Evolutionary conservation across 2,329 filamentous ascomycete species (phyloP), one percentile per base, ranked within the genome.

Genomic region (Gyromitra esculenta): DNA sequence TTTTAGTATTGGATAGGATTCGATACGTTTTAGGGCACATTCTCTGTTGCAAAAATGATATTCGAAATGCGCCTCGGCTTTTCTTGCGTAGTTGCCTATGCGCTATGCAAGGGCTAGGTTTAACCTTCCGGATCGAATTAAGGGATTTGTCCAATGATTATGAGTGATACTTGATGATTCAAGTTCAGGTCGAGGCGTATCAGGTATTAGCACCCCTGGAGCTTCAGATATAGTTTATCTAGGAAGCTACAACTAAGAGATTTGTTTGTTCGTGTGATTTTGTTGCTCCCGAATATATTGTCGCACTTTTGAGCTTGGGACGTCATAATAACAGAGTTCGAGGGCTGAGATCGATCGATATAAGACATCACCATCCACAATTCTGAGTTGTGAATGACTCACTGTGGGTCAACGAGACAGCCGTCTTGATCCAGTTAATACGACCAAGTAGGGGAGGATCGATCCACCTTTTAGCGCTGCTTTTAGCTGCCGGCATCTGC

Each of bases 151-250:
- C 11, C 21, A 35, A 60, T 39, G n/a, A 18, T 60, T 41, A n/a
- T 56, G 67, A 63, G 67, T 71, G 67, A 71, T 56, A 64, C 18
- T 15, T 63, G 18, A 50, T 71, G 67, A 63, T 48, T 54, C 56
- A n/a, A 11, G 25, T n/a, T 60, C 48, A 8, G 54, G 18, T 45
- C 13, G 54, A 67, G 50, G n/a, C 39, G 18, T 39, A 7, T 3
- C 66, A 31, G 41, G 48, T 52, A 52, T 60, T 68, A 31, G 37
- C 35, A 39, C 21, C 66, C n/a, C 5, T 18, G 25, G 18, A 31
- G 2, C 35, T 39, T 1, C 35, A 39, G 52, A 18, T 43, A 59
- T 9, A 8, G 13, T 9, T 9, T 11, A 48, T n/a, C 13, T n/a
- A 9, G 37, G 18, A 9, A 18, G n/a, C 25, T 45, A 31, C 21